Evolutionary conservation across 2,329 filamentous ascomycete genomes (phyloP), one percentile per base, ranked within the genome.

Genomic region (Nemania sp.): DNA sequence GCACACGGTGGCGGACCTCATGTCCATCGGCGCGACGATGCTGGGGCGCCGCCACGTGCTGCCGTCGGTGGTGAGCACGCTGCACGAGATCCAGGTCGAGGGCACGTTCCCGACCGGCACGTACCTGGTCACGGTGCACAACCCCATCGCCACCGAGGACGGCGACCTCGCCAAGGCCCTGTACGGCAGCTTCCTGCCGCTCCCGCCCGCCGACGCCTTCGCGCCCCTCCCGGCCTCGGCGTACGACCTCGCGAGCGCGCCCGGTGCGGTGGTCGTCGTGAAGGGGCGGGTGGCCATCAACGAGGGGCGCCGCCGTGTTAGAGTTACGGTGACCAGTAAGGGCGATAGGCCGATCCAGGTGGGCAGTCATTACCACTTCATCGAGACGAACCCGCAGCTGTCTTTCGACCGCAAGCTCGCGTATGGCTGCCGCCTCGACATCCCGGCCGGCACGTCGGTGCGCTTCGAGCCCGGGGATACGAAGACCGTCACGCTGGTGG

Each of bases 361-460:
- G 67, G 95, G 95, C 35, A 97, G 93, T 35, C 95, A 98, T 81
- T 98, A 97, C 79, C 95, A 98, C 81, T 97, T 98, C 79, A 89
- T 97, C 76, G 95, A 98, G 83, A 92, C 90, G n/a, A 98, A 98
- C 80, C 93, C 94, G 0, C 89, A 93, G 79, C 86, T 98, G 58
- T 88, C 92, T 69, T 98, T 98, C 79, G 95, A 98, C 80, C 92
- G 95, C 27, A 83, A 88, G 57, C 89, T 88, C 72, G 89, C 94
- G 0, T 96, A 96, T 76, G 95, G 95, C 5, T 97, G 89, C 81
- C 88, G 94, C 11, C 86, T 98, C 15, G 94, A 98, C 77, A 96
- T 98, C 66, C 85, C 95, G 1, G 94, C 95, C 0, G 95, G 95
- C 41, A 98, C 94, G 0, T 97, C 93, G 7, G 90, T 97, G 35